Percentiles rank a stretch among this genome's conserved stretches.
Conservation (phyloP, 208 protist genomes). For the Angomonas ambiguus region DNA sequence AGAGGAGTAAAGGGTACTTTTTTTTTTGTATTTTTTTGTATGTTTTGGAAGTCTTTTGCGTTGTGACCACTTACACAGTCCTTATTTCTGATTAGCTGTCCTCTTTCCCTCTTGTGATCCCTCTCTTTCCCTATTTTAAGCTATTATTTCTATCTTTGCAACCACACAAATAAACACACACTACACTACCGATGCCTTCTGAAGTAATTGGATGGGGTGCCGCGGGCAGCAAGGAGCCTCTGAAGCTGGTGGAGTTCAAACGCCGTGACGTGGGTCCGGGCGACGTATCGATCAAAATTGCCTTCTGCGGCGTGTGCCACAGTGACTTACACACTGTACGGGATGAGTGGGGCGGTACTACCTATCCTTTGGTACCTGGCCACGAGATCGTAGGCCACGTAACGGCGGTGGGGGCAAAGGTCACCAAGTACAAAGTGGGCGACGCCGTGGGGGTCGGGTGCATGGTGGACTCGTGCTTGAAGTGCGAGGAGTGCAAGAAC, state of each 20-base stretch:
- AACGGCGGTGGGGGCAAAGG: slow-evolving; percentile 45
- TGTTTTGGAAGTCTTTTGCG: no score
- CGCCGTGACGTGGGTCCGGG: slow-evolving; percentile 32
- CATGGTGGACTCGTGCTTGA: slow-evolving; percentile 82
- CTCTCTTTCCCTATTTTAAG: background rate
- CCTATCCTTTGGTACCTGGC: slow-evolving; percentile 69
- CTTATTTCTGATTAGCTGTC: no score
- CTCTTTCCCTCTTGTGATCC: background rate
- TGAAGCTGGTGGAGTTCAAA: slow-evolving; percentile 43
- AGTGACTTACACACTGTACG: slow-evolving; percentile 68
- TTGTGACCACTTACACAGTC: no score
- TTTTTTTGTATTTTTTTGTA: no score
- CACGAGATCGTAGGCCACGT: slow-evolving; percentile 85
- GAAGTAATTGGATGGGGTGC: slow-evolving; percentile 39
- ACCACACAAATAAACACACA: background rate
- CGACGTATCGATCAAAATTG: slow-evolving; percentile 65
- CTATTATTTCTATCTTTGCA: slow-evolving; percentile 9
- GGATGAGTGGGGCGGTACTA: slow-evolving; percentile 58
- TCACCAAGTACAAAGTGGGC: slow-evolving; percentile 77
- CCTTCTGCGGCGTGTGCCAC: slow-evolving; percentile 79
- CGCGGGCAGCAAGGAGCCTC: slow-evolving; percentile 25
- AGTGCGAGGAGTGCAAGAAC: slow-evolving; percentile 57
- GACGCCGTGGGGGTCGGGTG: slow-evolving; percentile 83
- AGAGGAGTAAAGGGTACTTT: no score
- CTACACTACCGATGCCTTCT: slow-evolving; percentile 33